These are phyloP conservation scores for Plectranthus barbatus DNA, from an alignment of 257 asterid species.

Conservation along the genomic window DNA sequence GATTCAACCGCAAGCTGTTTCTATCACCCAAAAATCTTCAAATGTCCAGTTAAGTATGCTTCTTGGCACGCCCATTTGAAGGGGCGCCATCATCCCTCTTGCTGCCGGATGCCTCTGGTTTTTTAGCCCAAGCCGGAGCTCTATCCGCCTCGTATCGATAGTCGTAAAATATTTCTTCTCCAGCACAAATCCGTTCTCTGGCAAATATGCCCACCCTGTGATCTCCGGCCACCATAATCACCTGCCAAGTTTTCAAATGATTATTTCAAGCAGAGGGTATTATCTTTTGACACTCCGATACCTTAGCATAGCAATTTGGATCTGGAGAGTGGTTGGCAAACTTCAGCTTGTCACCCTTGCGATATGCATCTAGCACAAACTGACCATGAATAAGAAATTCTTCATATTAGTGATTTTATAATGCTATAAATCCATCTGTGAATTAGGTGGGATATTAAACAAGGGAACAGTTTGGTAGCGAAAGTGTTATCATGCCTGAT, in stretches of 20 bases:
- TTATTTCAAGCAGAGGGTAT: background rate
- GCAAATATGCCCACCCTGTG: constrained; percentile 91
- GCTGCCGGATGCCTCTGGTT: constrained; percentile 71
- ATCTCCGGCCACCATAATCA: constrained; percentile 87
- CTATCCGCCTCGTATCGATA: constrained; percentile 75
- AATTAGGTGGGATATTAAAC: background rate
- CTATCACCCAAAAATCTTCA: too few species aligned
- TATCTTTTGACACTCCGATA: constrained; percentile 16
- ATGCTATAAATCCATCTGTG: background rate
- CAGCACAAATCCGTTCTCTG: constrained; percentile 66
- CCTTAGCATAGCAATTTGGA: constrained; percentile 95
- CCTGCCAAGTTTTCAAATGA: constrained; percentile 41
- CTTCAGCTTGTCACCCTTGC: constrained; percentile 89
- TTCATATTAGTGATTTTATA: background rate
- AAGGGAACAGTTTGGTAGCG: background rate
- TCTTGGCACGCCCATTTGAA: constrained; percentile 42
- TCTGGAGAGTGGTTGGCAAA: constrained; percentile 90
- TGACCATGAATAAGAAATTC: constrained; percentile 26
- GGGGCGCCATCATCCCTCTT: constrained; percentile 38
- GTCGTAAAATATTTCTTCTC: constrained; percentile 87
- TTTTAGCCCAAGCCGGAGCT: constrained; percentile 90
- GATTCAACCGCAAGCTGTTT: constrained; percentile 10
- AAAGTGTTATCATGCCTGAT: constrained; percentile 50
- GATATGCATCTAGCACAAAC: constrained; percentile 89
- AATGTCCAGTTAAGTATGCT: constrained; percentile 23